Base-by-base conservation (phyloP, 495 filamentous ascomycete genomes). In the Aspergillus asperescens region DNA sequence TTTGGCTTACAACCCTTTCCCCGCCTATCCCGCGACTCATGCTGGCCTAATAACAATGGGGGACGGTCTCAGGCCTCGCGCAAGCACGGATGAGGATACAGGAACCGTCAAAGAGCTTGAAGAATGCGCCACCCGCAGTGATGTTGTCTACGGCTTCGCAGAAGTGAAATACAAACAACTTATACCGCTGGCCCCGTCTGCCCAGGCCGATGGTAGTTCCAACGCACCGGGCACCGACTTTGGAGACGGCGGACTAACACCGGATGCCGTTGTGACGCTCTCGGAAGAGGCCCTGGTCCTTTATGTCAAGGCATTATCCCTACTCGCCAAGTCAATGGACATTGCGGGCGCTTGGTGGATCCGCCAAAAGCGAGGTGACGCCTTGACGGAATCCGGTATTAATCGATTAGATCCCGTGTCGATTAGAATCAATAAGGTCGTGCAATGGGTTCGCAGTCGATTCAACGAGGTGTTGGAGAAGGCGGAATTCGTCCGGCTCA, bases 111-210 rank as follows among this genome's bases (percentile, higher is more conserved):
- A 90, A 49, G 79, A 77, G 24, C 87, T 97, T 32, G 93, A 98
- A 67, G 90, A 97, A 50, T 85, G 84, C 44, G 94, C 94, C 6
- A 90, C 87, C 13, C 83, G 89, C 23, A 95, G 89, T 57, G 90
- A 98, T 63, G 91, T 96, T 25, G 90, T 98, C 1, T 97, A 88
- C 64, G 89, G 89, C 18, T 96, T 97, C 69, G 93, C 93, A 8
- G 93, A 97, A 68, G 91, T 98, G 54, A 98, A 98, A 70, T 96
- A 92, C 72, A 93, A 93, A 68, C 93, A 98, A 62, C 78, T 98
- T 27, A 80, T 97, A 10, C 93, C 93, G 5, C 66, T 93, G 20
- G 83, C 88, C 5, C 93, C 92, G 12, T 90, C 86, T 0, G 82
- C 80, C 57, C 70, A 79, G 50, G 61, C 72, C 23, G 79, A 81